Conservation (phyloP, 441 rosid genomes). For the Brassica hybrid region DNA sequence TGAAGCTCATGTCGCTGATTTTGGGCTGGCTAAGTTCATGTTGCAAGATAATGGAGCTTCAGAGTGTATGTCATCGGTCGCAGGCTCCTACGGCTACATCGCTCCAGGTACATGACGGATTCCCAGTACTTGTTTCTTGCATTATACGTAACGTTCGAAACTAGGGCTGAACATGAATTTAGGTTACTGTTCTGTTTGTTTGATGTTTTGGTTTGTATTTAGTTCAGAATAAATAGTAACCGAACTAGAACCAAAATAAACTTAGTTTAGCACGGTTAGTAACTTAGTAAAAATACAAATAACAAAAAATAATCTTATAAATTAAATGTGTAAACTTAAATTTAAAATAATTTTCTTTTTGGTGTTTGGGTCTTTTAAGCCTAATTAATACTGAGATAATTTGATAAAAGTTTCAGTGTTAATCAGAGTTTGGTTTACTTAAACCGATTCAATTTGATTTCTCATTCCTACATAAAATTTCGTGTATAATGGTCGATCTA, state of each 20-base stretch:
- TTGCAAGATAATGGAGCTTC: constrained; percentile 65
- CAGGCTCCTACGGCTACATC: constrained; percentile 85
- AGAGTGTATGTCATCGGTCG: constrained; percentile 87
- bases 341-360: background rate
- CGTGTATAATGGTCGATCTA: background rate
- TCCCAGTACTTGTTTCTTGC: background rate
- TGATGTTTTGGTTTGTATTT: background rate
- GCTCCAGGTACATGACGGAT: constrained; percentile 65
- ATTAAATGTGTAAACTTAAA: background rate
- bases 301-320: background rate
- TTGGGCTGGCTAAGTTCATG: constrained; percentile 83
- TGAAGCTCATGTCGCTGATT: constrained; percentile 92
- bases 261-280: background rate
- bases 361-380: background rate
- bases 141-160: constrained; percentile 6
- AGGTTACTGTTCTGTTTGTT: background rate
- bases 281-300: background rate
- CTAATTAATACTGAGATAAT: background rate
- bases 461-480: background rate
- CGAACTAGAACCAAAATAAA: background rate
- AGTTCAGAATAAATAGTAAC: background rate
- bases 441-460: background rate
- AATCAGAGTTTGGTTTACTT: background rate
- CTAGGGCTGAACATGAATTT: background rate
- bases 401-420: background rate